Percentiles rank a stretch among this genome's conserved stretches.
Conservation (phyloP, 2,329 filamentous ascomycete species). For the Talaromyces sp. region DNA sequence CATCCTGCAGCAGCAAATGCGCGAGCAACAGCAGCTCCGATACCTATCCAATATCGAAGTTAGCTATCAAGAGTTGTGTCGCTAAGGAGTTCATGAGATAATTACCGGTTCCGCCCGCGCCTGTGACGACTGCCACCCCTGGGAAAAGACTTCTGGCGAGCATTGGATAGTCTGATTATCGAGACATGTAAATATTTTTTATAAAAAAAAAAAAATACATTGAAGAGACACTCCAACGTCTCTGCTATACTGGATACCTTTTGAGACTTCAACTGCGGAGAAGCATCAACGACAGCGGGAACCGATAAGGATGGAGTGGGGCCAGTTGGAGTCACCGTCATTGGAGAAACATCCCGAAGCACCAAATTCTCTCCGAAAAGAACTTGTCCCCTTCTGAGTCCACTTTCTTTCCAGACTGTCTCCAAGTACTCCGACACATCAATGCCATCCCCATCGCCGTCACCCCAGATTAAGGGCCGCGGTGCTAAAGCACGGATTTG, state of each 20-base stretch:
- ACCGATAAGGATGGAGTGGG: background rate
- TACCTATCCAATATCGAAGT: conserved; percentile 44
- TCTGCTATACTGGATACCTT: too few relatives aligned
- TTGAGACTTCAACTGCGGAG: background rate
- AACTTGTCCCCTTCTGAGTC: conserved; percentile 10
- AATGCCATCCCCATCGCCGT: conserved; percentile 34
- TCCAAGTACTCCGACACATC: conserved; percentile 30
- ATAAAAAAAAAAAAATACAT: background rate
- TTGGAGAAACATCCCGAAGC: conserved; percentile 16
- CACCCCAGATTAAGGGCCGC: conserved; percentile 31
- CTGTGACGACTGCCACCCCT: conserved; percentile 53
- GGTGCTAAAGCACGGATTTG: conserved; percentile 36
- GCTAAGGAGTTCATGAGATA: background rate
- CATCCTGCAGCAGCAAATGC: conserved; percentile 57
- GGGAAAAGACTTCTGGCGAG: conserved; percentile 36
- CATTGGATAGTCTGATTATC: background rate
- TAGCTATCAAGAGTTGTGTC: background rate
- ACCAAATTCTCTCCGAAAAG: background rate
- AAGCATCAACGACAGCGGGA: background rate
- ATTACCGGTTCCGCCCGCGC: conserved; percentile 52
- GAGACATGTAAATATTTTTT: background rate
- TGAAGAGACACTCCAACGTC: too few relatives aligned
- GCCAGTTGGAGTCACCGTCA: conserved; percentile 25
- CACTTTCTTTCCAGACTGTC: conserved; percentile 19
- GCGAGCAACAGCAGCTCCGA: conserved; percentile 57